Base-by-base conservation (phyloP, 139 green algal species). In the Picocystis salinarum region DNA sequence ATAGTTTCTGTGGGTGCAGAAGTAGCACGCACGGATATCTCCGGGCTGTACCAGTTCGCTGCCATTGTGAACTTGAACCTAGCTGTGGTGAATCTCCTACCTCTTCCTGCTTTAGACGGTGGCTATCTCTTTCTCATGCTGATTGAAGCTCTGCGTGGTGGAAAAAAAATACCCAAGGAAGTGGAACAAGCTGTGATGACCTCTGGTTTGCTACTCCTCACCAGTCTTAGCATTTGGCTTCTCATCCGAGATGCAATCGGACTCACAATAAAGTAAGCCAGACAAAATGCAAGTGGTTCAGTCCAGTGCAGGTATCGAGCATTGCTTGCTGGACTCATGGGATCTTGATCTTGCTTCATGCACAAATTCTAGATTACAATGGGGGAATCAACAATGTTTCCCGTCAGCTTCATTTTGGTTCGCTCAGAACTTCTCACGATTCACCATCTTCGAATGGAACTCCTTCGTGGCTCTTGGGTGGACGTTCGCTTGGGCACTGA, bases 1-100 rank as follows among this genome's bases (percentile, higher is more conserved):
- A 93, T 96, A 33, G 69, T 98, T 27, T 76, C 76, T 5, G 72
- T 78, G 1, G 85, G 85, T 5, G 64, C 69, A 3, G 80, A 97
- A 59, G 77, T 96, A 18, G 79, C 81, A 5, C 58, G 70, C 23
- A 62, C 50, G 5, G 70, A 87, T 58, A 17, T 57, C 0, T 46
- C 59, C 18, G 73, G 74, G 22, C 66, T 92, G 26, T 83, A 63
- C 49, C 77, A 94, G 60, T 99, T 96, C 64, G 80, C 75, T 6
- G 86, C 85, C 19, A 77, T 96, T 26, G 61, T 99, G 20, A 96
- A 96, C 61, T 79, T 99, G 59, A 99, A 99, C 65, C 67, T 99
- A 44, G 89, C 85, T 2, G 61, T 91, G 5, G 79, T 96, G 24
- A 99, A 99, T 58, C 49, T 79, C 18, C 62, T 99, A 42, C 89